Percentiles rank a stretch among this genome's conserved stretches.
Conservation (phyloP, 2,329 filamentous ascomycete species). For the Phialophora tarda region DNA sequence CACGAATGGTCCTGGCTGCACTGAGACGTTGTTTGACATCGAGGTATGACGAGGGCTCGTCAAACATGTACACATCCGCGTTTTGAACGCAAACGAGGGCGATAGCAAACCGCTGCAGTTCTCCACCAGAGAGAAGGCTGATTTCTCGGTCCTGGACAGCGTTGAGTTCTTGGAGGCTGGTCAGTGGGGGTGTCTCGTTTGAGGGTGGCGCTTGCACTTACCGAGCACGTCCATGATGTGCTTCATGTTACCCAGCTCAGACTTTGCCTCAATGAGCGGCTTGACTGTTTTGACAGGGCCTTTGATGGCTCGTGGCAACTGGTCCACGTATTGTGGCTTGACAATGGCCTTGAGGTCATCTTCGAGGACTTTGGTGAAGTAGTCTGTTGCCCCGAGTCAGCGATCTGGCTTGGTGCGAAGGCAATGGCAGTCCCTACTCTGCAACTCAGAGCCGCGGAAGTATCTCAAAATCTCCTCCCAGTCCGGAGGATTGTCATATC, state of each 20-base stretch:
- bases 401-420: conserved; percentile 24
- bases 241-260: conserved; percentile 78
- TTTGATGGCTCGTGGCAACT: conserved; percentile 91
- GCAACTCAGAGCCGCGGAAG: conserved; percentile 95
- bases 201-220: conserved; percentile 42
- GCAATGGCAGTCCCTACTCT: conserved; percentile 68
- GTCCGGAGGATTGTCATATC: conserved; percentile 94
- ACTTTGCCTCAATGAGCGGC: conserved; percentile 75
- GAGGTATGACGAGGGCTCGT: conserved; percentile 97
- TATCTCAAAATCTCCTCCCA: conserved; percentile 99
- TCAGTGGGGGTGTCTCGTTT: conserved; percentile 6
- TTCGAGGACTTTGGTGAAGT: conserved; percentile 97
- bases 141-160: conserved; percentile 94
- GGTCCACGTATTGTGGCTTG: conserved; percentile 99
- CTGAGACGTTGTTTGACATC: conserved; percentile 99
- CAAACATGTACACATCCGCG: conserved; percentile 99
- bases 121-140: conserved; percentile 88
- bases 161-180: conserved; percentile 67
- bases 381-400: conserved; percentile 64
- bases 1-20: conserved; percentile 89
- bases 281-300: conserved; percentile 79
- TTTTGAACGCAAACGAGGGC: conserved; percentile 94
- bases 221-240: conserved; percentile 80
- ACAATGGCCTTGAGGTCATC: conserved; percentile 97
- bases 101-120: conserved; percentile 97